Percentiles rank a stretch among this genome's conserved stretches.
Evolutionary conservation across 2,329 filamentous ascomycete species (phyloP).

Genomic region (Penicillium sumatraense): DNA sequence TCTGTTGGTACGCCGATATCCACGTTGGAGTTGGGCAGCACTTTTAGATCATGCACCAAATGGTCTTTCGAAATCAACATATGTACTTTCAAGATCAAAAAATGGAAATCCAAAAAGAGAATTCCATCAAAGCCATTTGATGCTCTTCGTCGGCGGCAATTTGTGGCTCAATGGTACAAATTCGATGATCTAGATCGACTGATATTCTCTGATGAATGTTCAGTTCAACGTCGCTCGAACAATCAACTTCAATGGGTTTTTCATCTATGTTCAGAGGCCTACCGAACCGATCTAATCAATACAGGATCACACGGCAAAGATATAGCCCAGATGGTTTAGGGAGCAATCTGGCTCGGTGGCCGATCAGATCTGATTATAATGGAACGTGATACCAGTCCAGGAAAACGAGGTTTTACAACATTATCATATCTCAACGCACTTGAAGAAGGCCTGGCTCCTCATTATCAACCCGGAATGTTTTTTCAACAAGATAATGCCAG

Average conservation of each 20-base stretch:
- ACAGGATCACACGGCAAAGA: background rate
- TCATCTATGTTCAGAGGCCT: background rate
- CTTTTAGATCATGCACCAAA: background rate
- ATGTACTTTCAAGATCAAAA: background rate
- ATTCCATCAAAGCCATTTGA: background rate
- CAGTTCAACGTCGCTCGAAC: background rate
- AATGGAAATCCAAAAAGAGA: background rate
- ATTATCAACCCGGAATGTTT: background rate
- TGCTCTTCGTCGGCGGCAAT: background rate
- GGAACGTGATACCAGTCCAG: background rate
- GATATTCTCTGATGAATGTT: slow-evolving; percentile 5
- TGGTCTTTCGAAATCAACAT: background rate
- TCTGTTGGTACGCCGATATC: background rate
- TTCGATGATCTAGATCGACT: background rate
- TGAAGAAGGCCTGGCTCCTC: background rate
- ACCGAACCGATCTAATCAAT: background rate
- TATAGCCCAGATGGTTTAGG: slow-evolving; percentile 1
- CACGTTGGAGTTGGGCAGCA: background rate
- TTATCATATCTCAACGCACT: slow-evolving; percentile 1
- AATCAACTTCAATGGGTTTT: background rate
- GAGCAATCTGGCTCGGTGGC: background rate
- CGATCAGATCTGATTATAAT: background rate
- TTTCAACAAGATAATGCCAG: background rate
- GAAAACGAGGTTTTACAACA: background rate
- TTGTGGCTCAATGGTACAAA: background rate